Evolutionary conservation across 305 asterid species (phyloP).

Genomic region (Rubia tinctorum): DNA sequence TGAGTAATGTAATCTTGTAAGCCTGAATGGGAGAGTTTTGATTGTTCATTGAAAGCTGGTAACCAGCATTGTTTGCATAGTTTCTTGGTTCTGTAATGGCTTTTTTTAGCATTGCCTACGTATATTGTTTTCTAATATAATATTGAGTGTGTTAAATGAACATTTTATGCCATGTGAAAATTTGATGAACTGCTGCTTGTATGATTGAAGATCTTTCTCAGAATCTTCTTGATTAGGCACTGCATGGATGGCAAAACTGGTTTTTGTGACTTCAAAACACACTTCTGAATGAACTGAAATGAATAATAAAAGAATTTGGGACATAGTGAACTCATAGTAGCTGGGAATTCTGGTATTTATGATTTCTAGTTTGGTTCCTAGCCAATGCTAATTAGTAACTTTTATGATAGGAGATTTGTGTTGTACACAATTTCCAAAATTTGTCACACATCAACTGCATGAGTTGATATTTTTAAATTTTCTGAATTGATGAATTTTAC

Average conservation of each 20-base stretch:
- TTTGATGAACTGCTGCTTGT: not conserved
- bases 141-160: not conserved
- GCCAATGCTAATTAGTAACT: not conserved
- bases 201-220: not conserved
- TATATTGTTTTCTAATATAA: not conserved
- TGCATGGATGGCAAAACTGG: not conserved
- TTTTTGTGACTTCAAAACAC: not conserved
- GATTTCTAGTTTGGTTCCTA: not conserved
- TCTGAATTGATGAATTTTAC: not conserved
- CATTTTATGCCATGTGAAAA: not conserved
- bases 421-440: not conserved
- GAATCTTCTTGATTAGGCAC: not conserved
- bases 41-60: not conserved
- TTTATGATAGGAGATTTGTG: not conserved
- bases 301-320: not conserved
- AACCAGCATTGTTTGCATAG: not conserved
- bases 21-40: not conserved
- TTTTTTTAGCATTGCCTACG: not conserved
- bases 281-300: not conserved
- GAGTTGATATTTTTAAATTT: not conserved
- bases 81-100: not conserved
- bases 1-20: not conserved
- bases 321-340: not conserved
- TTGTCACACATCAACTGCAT: not conserved
- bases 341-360: not conserved